Evolutionary conservation across 2,329 filamentous ascomycete species (phyloP).

Genomic region (Fusarium beomiforme): DNA sequence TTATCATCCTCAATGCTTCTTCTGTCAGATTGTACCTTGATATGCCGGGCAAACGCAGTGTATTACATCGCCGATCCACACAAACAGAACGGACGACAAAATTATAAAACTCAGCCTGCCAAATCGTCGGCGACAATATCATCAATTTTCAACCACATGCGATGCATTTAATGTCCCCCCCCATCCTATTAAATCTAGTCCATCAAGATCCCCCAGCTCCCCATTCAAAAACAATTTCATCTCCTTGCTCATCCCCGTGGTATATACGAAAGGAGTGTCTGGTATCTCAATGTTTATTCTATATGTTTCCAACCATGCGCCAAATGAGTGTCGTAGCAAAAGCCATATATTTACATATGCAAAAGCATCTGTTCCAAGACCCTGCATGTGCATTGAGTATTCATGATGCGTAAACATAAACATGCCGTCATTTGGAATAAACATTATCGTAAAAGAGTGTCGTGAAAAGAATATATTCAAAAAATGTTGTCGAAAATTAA

Average conservation of each 20-base stretch:
- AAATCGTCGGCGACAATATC: constrained; percentile 11
- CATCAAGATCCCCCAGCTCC: neutral
- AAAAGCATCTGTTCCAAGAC: constrained; percentile 2
- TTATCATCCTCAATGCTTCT: neutral
- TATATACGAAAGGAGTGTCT: constrained; percentile 39
- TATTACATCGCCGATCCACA: neutral
- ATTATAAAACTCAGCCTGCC: constrained; percentile 22
- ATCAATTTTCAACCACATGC: constrained; percentile 17
- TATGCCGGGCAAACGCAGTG: neutral
- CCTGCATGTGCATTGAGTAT: constrained; percentile 31
- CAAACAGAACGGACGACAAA: neutral
- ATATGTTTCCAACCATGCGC: constrained; percentile 34
- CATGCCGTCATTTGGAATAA: constrained; percentile 28
- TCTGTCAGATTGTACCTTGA: neutral
- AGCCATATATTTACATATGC: constrained; percentile 24
- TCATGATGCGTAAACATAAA: constrained; percentile 27
- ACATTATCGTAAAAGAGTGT: constrained; percentile 42
- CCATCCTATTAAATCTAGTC: constrained; percentile 18
- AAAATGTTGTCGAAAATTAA: constrained; percentile 30
- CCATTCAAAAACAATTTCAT: neutral
- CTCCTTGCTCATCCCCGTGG: neutral
- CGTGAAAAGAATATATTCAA: constrained; percentile 24
- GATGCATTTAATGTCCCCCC: neutral
- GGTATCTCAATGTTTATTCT: constrained; percentile 37
- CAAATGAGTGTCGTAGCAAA: constrained; percentile 38